Base-by-base conservation (phyloP, 495 filamentous ascomycete genomes). In the Penicillium steckii region DNA sequence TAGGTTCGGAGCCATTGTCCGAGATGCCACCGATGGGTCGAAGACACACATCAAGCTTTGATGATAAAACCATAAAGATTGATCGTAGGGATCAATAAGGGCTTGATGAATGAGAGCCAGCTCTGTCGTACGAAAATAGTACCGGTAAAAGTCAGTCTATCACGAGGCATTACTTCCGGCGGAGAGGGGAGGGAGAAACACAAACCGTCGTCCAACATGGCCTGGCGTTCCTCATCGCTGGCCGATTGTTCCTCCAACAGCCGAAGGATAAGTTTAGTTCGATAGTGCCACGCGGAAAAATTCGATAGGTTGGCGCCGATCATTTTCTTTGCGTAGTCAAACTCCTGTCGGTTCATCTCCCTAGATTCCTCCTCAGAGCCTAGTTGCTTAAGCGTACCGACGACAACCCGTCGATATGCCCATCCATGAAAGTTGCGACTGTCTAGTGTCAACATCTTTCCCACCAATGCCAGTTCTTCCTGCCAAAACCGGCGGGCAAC, bases 11-110 rank as follows among this genome's bases (percentile, higher is more conserved):
- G 80, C 75, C 65, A 92, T 85, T 17, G 80, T 81, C n/a, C 65
- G 65, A n/a, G 56, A 37, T 48, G 71, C 60, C 47, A 70, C 52
- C 67, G 72, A 46, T 67, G 74, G 71, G 73, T 86, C 65, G 72
- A 85, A 76, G 3, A 69, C 80, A 55, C 71, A 80, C 71, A 96
- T 85, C 50, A 96, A 66, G 62, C 82, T 93, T 51, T 89, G 85
- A 61, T 97, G 90, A 66, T 97, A 99, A 67, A 91, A 96, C 95
- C 95, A 99, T 12, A 96, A 72, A 8, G 89, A 92, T 59, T 96
- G 92, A 64, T 96, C 91, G 52, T 91, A 87, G 5, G 91, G 89
- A 57, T 95, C 93, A 13, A 90, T 91, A 35, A 97, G 80, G 0
- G 87, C 91, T 44, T 83, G 77, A 48, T 86, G 81, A 26, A 96